Conservation (phyloP, 1,284 basidiomycete species). For the Leccinum huronense region DNA sequence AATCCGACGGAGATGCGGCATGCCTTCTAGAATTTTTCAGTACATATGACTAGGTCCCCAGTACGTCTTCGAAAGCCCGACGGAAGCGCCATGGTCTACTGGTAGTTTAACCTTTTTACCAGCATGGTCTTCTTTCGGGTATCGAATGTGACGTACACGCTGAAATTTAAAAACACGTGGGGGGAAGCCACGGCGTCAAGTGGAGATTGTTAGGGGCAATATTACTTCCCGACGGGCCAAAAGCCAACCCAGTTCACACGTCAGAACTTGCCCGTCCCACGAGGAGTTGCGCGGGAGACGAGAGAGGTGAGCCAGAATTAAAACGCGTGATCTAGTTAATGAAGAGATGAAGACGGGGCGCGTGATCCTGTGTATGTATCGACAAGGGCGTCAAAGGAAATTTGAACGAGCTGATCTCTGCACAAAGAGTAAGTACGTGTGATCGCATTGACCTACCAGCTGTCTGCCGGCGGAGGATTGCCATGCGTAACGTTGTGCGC, state of each 20-base stretch:
- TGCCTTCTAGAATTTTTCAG: neutral
- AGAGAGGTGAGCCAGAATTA: neutral
- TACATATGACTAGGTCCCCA: neutral
- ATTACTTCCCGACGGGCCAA: neutral
- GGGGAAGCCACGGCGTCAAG: neutral
- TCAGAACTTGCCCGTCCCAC: neutral
- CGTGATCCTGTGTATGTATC: neutral
- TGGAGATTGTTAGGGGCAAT: neutral
- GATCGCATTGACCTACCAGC: neutral
- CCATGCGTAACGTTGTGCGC: neutral
- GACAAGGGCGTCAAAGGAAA: neutral
- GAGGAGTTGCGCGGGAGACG: neutral
- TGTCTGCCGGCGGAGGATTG: neutral
- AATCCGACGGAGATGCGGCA: neutral
- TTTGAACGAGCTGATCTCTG: neutral
- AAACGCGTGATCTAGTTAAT: neutral
- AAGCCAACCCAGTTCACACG: neutral
- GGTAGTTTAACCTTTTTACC: constrained; percentile 13
- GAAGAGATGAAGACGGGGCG: neutral
- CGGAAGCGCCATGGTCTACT: neutral
- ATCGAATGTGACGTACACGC: constrained; percentile 12
- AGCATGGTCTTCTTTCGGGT: constrained; percentile 3
- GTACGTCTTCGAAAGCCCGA: neutral
- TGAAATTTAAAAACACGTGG: neutral
- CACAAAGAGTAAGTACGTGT: neutral